Evolutionary conservation across 2,329 filamentous ascomycete genomes (phyloP).

Genomic region (Cladosporium cucumerinum): DNA sequence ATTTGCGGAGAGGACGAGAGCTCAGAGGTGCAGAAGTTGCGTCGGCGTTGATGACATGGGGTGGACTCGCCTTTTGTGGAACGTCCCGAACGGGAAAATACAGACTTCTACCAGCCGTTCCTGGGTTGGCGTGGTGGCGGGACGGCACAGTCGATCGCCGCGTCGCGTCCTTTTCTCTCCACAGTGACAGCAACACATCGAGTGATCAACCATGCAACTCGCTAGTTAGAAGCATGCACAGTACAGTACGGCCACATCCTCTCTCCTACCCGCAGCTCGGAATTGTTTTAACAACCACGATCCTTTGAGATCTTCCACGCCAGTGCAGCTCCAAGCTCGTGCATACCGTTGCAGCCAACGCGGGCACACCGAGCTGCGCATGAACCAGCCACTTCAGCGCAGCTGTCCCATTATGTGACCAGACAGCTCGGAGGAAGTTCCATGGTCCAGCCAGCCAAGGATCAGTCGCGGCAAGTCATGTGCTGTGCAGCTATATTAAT

Average conservation of each 20-base stretch:
- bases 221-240: not conserved
- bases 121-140: not conserved
- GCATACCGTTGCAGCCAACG: not conserved
- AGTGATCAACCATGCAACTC: not conserved
- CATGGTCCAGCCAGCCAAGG: not conserved
- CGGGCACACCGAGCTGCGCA: not conserved
- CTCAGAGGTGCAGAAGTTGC: constrained; percentile 8
- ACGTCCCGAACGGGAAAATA: not conserved
- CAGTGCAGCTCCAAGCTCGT: not conserved
- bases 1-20: not conserved
- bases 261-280: not conserved
- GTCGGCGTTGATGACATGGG: constrained; percentile 1
- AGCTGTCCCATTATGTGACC: not conserved
- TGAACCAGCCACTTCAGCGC: not conserved
- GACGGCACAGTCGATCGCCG: constrained; percentile 3
- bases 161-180: not conserved
- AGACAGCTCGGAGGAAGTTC: not conserved
- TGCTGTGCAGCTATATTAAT: not conserved
- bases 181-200: not conserved
- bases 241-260: not conserved
- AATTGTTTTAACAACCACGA: not conserved
- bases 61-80: not conserved
- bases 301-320: not conserved
- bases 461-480: not conserved
- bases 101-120: not conserved